These are phyloP conservation scores for Rhizopogon rudus DNA, from an alignment of 768 basidiomycete genomes.

Conservation along the genomic window DNA sequence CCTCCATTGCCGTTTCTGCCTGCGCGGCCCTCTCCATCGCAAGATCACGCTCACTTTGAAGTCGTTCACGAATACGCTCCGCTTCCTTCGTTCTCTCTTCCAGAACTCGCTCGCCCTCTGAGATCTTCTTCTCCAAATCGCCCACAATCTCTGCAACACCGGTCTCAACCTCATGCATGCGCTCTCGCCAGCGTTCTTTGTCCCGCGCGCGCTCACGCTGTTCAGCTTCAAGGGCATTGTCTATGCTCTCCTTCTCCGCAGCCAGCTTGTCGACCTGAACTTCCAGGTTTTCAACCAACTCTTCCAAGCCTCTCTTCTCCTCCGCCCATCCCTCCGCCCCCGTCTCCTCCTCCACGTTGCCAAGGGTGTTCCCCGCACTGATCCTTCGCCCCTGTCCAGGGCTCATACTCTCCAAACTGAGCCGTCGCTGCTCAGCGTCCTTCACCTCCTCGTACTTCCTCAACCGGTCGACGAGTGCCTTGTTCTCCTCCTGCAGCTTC, in stretches of 20 bases:
- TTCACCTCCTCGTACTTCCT: conserved; percentile 47
- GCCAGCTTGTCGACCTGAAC: conserved; percentile 34
- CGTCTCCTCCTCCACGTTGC: conserved; percentile 60
- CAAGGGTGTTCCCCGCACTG: conserved; percentile 50
- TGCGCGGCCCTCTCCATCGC: conserved; percentile 58
- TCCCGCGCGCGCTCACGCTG: conserved; percentile 55
- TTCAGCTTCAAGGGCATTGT: conserved; percentile 49
- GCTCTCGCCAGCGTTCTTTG: conserved; percentile 64
- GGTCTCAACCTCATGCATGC: conserved; percentile 67
- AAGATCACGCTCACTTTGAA: conserved; percentile 48
- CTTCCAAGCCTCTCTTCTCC: conserved; percentile 55
- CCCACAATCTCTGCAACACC: conserved; percentile 63
- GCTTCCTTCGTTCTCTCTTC: conserved; percentile 38
- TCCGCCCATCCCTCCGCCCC: conserved; percentile 65
- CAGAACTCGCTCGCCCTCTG: conserved; percentile 44
- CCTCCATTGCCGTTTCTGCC: conserved; percentile 60
- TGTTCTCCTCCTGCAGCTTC: conserved; percentile 82
- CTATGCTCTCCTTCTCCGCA: conserved; percentile 41
- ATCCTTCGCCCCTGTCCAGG: conserved; percentile 38
- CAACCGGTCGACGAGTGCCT: conserved; percentile 53
- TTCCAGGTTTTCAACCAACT: conserved; percentile 34
- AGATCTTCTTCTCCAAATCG: conserved; percentile 56
- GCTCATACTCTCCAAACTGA: conserved; percentile 17
- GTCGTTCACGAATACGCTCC: conserved; percentile 39
- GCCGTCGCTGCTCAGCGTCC: conserved; percentile 19